phyloP scores from a whole-genome alignment of 1,139 yeast species.

The Candida gigantensis region DNA sequence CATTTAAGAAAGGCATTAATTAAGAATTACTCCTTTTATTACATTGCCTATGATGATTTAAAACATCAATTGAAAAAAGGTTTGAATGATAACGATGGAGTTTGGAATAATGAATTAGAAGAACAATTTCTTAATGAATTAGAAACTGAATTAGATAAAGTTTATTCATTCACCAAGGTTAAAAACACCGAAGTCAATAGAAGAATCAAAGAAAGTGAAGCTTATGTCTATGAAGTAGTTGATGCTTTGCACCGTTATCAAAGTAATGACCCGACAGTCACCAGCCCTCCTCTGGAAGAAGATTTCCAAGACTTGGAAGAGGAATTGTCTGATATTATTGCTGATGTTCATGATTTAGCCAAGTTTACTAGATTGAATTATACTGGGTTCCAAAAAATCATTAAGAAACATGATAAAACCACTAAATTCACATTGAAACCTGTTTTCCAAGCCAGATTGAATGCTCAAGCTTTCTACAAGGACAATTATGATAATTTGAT shows the following conservation, averaged over 20 bases:
- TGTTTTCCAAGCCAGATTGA: slow-evolving; percentile 86
- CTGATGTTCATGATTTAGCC: slow-evolving; percentile 96
- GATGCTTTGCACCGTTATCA: slow-evolving; percentile 30
- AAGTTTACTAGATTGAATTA: slow-evolving; percentile 89
- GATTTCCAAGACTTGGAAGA: slow-evolving; percentile 91
- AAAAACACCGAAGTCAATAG: slow-evolving; percentile 82
- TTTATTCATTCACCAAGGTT: slow-evolving; percentile 84
- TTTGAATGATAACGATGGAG: slow-evolving; percentile 50
- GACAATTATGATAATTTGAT: slow-evolving; percentile 89
- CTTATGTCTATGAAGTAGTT: slow-evolving; percentile 65
- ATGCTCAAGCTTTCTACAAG: slow-evolving; percentile 92
- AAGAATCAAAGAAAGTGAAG: slow-evolving; percentile 79
- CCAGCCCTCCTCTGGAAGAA: slow-evolving; percentile 59
- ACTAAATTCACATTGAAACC: slow-evolving; percentile 86
- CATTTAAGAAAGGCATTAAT: slow-evolving; percentile 71
- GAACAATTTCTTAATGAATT: slow-evolving; percentile 74
- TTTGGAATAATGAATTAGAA: slow-evolving; percentile 77
- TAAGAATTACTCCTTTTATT: slow-evolving; percentile 85
- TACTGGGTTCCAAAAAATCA: slow-evolving; percentile 93
- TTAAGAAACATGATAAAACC: slow-evolving; percentile 92
- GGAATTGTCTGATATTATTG: slow-evolving; percentile 88
- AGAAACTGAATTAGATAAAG: slow-evolving; percentile 86
- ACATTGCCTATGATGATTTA: slow-evolving; percentile 86
- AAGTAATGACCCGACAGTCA: slow-evolving; percentile 22
- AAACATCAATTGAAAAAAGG: slow-evolving; percentile 77